Conservation (phyloP, 371 early-diverging fungal genomes). For the Circinella umbellata region DNA sequence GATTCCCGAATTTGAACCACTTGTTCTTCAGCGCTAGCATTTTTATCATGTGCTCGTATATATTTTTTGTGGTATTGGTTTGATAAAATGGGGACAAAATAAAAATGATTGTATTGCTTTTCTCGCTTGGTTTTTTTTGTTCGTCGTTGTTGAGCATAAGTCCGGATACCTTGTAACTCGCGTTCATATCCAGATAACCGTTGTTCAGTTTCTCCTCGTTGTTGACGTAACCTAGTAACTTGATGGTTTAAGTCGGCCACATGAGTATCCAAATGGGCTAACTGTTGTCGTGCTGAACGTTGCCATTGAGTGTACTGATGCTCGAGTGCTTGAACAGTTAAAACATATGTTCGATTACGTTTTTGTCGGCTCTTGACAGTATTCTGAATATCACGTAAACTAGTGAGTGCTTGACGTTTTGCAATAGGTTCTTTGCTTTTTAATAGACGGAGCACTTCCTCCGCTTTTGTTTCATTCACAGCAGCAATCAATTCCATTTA, state of each 20-base stretch:
- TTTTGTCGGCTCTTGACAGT: constrained; percentile 24
- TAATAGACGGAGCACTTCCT: constrained; percentile 9
- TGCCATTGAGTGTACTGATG: constrained; percentile 15
- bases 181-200: constrained; percentile 11
- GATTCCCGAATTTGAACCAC: constrained; percentile 31
- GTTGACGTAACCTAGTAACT: constrained; percentile 10
- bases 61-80: constrained; percentile 41
- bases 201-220: constrained; percentile 16
- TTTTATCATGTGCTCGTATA: constrained; percentile 40
- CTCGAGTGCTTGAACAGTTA: constrained; percentile 20
- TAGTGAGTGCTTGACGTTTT: constrained; percentile 13
- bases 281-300: constrained; percentile 1
- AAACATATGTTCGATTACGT: constrained; percentile 15
- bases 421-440: constrained; percentile 10
- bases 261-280: constrained; percentile 8
- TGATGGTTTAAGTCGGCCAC: constrained; percentile 18
- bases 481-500: constrained; percentile 7
- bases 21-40: constrained; percentile 36
- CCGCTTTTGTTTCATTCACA: constrained; percentile 3
- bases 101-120: constrained; percentile 36
- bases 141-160: constrained; percentile 27
- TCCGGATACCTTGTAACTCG: constrained; percentile 19
- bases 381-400: constrained; percentile 16
- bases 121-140: constrained; percentile 41
- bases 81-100: constrained; percentile 33